phyloP scores from a whole-genome alignment of 495 filamentous ascomycete species.

The Penicillium goetzii region DNA sequence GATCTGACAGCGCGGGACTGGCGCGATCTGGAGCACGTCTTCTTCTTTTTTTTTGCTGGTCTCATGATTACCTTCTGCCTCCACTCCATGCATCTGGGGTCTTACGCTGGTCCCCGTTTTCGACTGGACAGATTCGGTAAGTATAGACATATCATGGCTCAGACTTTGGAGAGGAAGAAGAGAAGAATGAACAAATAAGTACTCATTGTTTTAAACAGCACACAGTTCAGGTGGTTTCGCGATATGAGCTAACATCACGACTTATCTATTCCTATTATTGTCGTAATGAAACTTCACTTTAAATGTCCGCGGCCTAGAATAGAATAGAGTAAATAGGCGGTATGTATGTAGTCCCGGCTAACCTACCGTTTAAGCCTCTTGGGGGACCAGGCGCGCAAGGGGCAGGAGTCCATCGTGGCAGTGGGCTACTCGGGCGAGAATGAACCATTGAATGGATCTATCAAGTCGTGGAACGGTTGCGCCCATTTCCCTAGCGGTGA shows the following conservation, averaged over 20 bases:
- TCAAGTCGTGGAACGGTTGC: slow-evolving; percentile 2
- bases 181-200: too few species aligned
- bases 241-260: too few species aligned
- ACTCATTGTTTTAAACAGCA: neutral
- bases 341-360: slow-evolving; percentile 15
- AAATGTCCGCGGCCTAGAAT: neutral
- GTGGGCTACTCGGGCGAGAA: slow-evolving; percentile 19
- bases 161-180: neutral
- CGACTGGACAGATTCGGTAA: slow-evolving; percentile 3
- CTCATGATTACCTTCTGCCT: slow-evolving; percentile 30
- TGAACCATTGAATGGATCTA: slow-evolving; percentile 8
- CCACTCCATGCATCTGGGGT: slow-evolving; percentile 11
- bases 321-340: slow-evolving; percentile 12
- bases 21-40: slow-evolving; percentile 17
- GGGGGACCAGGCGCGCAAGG: neutral
- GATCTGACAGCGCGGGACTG: slow-evolving; percentile 31
- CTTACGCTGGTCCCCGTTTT: slow-evolving; percentile 10
- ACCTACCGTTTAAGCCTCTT: slow-evolving; percentile 11
- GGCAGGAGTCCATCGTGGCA: neutral
- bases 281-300: too few species aligned
- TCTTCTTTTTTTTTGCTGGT: slow-evolving; percentile 31
- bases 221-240: neutral
- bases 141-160: neutral
- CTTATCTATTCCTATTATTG: too few species aligned
- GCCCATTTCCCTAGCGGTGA: slow-evolving; percentile 17